Evolutionary conservation across 306 rosid genomes (phyloP), one percentile per base, ranked within the genome.

Genomic region (Vicia villosa): DNA sequence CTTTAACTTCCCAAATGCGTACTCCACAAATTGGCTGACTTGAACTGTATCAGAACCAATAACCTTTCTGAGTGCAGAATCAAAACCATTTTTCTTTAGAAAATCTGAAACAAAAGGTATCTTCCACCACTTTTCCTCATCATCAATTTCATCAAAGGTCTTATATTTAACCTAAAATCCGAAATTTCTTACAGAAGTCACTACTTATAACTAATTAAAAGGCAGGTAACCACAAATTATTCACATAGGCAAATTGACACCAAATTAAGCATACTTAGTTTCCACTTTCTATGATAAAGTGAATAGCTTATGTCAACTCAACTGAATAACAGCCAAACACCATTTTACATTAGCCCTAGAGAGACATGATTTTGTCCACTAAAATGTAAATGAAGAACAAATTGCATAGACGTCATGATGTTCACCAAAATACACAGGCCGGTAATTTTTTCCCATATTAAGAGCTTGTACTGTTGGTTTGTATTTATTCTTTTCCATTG

Each of bases 1-100:
- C 84, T 86, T 88, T 47, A 93, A 65, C 83, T 88, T 91, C 68
- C 96, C 97, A 81, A 93, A 93, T 67, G 97, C 96, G 81, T 86
- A 93, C 68, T 86, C 87, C 75, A 87, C 98, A 84, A 93, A 93
- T 78, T 90, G 94, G 42, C 92, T 85, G 14, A 89, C 94, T 69
- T 87, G 94, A 43, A 93, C 97, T 40, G 96, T 79, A 62, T 93
- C 93, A 36, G 97, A 86, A 62, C 97, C 97, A 63, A 64, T 80
- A 72, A 85, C 68, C 82, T 41, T 83, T 81, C 73, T 74, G 65
- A 93, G 58, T 64, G 92, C 90, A 85, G 94, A 82, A 52, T 84
- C 94, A 76, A 93, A 76, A 76, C 90, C 94, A 42, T 84, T 77
- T 52, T 72, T 85, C 75, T 76, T 87, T 63, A 93, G 70, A 76